Percentiles rank a stretch among this genome's conserved stretches.
Evolutionary conservation across 441 rosid genomes (phyloP).

Genomic region (Mallotus japonicus): DNA sequence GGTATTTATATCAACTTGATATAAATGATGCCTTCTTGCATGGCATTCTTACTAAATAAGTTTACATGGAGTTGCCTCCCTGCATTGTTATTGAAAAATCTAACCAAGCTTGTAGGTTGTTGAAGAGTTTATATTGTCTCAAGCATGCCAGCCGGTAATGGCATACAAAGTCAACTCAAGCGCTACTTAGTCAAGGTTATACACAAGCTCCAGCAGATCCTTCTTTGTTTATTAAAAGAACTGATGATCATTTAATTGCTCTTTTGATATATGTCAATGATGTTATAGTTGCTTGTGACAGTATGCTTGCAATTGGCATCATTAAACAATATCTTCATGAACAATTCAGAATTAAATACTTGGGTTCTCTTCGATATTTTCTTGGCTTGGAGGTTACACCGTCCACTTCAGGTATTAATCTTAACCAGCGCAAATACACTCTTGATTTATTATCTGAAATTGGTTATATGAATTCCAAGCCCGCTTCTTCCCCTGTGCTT

Average conservation of each 20-base stretch:
- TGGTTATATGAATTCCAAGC: neutral
- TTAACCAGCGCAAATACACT: neutral
- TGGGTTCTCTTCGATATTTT: neutral
- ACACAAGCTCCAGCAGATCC: neutral
- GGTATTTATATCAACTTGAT: neutral
- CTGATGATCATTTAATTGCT: neutral
- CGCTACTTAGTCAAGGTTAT: neutral
- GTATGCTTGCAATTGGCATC: neutral
- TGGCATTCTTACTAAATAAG: neutral
- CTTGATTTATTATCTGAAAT: neutral
- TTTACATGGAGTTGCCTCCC: neutral
- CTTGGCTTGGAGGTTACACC: neutral
- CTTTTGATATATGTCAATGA: neutral
- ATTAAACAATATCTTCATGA: neutral
- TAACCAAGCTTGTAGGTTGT: neutral
- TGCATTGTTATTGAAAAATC: neutral
- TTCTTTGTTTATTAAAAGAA: neutral
- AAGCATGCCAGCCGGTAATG: too few relatives aligned
- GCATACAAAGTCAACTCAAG: neutral
- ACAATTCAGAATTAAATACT: neutral
- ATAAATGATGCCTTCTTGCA: neutral
- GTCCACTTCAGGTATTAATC: neutral
- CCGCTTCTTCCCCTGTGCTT: neutral
- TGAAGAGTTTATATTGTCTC: neutral
- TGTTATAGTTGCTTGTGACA: neutral